Evolutionary conservation across 805 yeast genomes (phyloP).

Genomic region (Candida germanica): DNA sequence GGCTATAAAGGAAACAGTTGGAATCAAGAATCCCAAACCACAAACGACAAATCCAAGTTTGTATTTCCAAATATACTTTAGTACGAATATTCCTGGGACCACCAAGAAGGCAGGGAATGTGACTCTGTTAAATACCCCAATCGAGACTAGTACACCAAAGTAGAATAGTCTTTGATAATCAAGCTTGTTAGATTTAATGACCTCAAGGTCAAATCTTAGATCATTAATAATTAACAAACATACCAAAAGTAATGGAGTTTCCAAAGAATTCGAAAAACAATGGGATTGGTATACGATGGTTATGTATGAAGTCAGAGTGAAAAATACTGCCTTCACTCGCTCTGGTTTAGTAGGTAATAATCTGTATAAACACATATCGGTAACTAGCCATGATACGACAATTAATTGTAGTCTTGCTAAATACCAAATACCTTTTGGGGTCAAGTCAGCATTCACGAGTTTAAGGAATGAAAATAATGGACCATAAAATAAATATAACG

Average conservation of each 20-base stretch:
- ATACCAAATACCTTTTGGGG: constrained; percentile 53
- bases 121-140: constrained; percentile 82
- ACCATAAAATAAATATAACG: constrained; percentile 65
- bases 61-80: constrained; percentile 40
- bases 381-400: constrained; percentile 32
- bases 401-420: constrained; percentile 51
- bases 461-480: constrained; percentile 48
- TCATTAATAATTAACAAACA: constrained; percentile 49
- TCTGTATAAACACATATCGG: constrained; percentile 43
- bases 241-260: constrained; percentile 55
- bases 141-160: constrained; percentile 50
- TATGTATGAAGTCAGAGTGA: constrained; percentile 59
- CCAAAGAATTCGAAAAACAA: constrained; percentile 85
- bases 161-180: constrained; percentile 14
- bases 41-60: constrained; percentile 30
- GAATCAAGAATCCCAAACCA: constrained; percentile 28
- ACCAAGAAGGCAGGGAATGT: constrained; percentile 77
- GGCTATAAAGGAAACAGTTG: constrained; percentile 37
- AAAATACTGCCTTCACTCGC: constrained; percentile 45
- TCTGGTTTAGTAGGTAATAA: constrained; percentile 50
- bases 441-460: constrained; percentile 31
- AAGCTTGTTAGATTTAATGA: constrained; percentile 3
- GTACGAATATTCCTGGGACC: constrained; percentile 53
- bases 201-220: constrained; percentile 25
- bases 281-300: constrained; percentile 81